Evolutionary conservation across 2,329 filamentous ascomycete species (phyloP), one percentile per base, ranked within the genome.

Genomic region (Akanthomyces uredinophilus): DNA sequence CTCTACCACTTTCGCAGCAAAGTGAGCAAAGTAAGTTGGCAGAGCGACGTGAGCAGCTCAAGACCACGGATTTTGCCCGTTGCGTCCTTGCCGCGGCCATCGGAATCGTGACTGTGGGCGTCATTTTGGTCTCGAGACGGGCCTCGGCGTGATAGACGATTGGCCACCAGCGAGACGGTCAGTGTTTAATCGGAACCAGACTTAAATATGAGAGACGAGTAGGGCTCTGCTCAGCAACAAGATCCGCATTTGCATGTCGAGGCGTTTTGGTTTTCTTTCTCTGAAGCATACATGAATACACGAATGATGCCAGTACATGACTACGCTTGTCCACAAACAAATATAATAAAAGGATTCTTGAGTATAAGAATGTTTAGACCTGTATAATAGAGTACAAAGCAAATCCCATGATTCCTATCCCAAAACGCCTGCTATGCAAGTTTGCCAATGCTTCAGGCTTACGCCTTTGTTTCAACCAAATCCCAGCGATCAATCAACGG

Each of bases 351-450:
- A 29, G 6, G 14, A 20, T 35, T 51, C 49, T 35, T 35, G 18
- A 37, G 29, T 16, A 39, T 16, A 16, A 16, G 13, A 16, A 39
- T 39, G 13, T 16, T 39, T 39, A 39, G 14, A 39, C 37, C 43
- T 46, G 22, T 46, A 14, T 46, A 24, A 18, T 6, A 27, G 11
- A 47, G 13, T 27, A 27, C 27, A 4, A 27, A 8, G 27, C 11
- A n/a, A 27, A 47, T 16, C 5, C 1, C 11, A 16, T 27, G 7
- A 47, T 47, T 47, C 14, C 22, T 27, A 14, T 53, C 6, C 32
- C 44, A 67, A 5, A 62, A 66, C 54, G 61, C 60, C 59, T 37
- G 54, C n/a, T 53, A 49, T 58, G 55, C 55, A 58, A 58, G 20
- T 27, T 16, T 49, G 27, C 10, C 27, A 14, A 24, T 14, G 16